Conservation (phyloP, 768 basidiomycete genomes). For the Lactarius psammicola region DNA sequence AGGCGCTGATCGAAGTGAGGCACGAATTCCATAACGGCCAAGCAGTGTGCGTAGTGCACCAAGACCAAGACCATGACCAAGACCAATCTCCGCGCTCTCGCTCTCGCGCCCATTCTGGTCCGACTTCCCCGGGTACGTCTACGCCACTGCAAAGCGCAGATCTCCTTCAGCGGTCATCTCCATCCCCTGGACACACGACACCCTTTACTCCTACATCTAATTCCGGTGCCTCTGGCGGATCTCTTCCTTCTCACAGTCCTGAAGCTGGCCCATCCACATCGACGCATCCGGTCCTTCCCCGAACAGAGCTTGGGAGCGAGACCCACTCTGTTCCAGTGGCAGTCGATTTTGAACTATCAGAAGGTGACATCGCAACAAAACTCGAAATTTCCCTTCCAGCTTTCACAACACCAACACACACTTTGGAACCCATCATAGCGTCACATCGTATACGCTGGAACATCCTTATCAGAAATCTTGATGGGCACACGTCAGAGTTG, state of each 20-base stretch:
- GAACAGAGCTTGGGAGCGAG: background rate
- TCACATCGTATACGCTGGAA: slow-evolving; percentile 80
- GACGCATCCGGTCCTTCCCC: background rate
- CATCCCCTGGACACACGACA: background rate
- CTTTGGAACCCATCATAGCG: slow-evolving; percentile 70
- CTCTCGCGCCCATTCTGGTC: slow-evolving; percentile 13
- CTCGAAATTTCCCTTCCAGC: slow-evolving; percentile 60
- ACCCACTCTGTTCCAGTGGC: slow-evolving; percentile 27
- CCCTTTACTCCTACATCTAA: background rate
- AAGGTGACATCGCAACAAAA: slow-evolving; percentile 56
- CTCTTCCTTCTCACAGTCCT: background rate
- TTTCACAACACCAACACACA: slow-evolving; percentile 65
- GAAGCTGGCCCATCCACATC: slow-evolving; percentile 19
- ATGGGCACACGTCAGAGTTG: slow-evolving; percentile 93
- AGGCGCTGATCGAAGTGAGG: slow-evolving; percentile 57
- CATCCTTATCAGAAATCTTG: slow-evolving; percentile 76
- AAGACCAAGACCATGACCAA: slow-evolving; percentile 20
- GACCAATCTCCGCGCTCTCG: slow-evolving; percentile 30
- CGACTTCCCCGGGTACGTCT: slow-evolving; percentile 21
- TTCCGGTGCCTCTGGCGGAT: background rate
- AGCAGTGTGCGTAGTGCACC: slow-evolving; percentile 39
- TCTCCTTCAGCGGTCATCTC: background rate
- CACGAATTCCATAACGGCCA: slow-evolving; percentile 68
- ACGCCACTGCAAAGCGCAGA: background rate
- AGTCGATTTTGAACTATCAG: slow-evolving; percentile 33